A percentile compares a stretch with the other conserved stretches of the same genome.
These are phyloP conservation scores for Pythium volutum DNA, from an alignment of 352 stramenopile species.

Conservation along the genomic window DNA sequence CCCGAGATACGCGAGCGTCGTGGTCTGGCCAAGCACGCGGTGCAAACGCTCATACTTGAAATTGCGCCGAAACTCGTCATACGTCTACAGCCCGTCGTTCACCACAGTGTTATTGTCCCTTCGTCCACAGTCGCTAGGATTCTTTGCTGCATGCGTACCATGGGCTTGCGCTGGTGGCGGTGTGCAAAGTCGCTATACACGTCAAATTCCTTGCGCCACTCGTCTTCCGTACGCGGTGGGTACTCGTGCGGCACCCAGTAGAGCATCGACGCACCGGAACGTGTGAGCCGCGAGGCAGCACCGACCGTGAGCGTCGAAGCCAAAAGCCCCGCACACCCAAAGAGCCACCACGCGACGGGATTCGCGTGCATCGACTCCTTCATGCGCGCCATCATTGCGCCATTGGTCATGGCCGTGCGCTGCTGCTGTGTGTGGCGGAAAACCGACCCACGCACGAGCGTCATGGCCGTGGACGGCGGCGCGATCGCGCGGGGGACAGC, in stretches of 20 bases:
- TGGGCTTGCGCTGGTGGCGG: constrained; percentile 87
- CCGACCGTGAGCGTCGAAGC: constrained; percentile 96
- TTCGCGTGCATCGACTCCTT: constrained; percentile 37
- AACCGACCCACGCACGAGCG: background rate
- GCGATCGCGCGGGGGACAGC: background rate
- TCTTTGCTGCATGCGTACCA: constrained; percentile 29
- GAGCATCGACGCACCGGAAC: constrained; percentile 92
- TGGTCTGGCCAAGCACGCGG: constrained; percentile 90
- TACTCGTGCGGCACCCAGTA: constrained; percentile 93
- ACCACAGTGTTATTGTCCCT: background rate
- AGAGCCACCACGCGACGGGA: constrained; percentile 90
- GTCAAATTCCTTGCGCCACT: constrained; percentile 94
- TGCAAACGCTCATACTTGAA: constrained; percentile 92
- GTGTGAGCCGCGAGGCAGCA: constrained; percentile 93
- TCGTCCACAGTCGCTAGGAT: no score
- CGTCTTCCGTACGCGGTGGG: constrained; percentile 78
- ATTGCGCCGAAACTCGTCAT: constrained; percentile 97
- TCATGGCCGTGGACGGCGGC: background rate
- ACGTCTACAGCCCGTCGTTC: constrained; percentile 40
- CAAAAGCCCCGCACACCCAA: constrained; percentile 88
- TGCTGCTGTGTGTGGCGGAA: constrained; percentile 7
- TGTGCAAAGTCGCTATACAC: constrained; percentile 95
- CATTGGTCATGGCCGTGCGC: constrained; percentile 7
- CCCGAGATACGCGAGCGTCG: constrained; percentile 88
- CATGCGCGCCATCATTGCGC: constrained; percentile 14